Evolutionary conservation across 108 stramenopile species (phyloP).

Genomic region (Thalassiosira profunda): DNA sequence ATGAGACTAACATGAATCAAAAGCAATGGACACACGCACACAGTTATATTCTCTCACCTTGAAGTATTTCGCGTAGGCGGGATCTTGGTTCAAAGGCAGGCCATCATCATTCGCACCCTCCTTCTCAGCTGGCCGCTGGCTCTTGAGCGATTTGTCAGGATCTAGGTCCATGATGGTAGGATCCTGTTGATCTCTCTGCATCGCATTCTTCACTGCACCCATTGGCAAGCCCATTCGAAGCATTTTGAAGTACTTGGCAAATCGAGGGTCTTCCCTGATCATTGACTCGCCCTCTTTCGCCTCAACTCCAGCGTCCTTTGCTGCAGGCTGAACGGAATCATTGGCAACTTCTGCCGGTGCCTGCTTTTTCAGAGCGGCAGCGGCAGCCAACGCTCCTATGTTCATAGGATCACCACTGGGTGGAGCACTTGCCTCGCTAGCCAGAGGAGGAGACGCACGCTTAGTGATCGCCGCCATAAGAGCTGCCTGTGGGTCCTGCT

Average conservation of each 20-base stretch:
- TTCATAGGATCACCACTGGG: not conserved
- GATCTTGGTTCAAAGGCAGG: slow-evolving; percentile 71
- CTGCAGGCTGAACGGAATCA: no score
- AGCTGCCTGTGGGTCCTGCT: no score
- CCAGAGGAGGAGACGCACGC: no score
- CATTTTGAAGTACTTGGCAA: slow-evolving; percentile 79
- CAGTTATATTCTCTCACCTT: slow-evolving; percentile 68
- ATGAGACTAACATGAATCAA: not conserved
- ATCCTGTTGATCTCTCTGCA: slow-evolving; percentile 71
- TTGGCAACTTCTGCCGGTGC: no score
- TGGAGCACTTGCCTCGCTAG: not conserved
- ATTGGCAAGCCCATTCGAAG: slow-evolving; percentile 60
- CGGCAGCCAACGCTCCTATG: slow-evolving; percentile 5
- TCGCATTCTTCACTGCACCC: slow-evolving; percentile 75
- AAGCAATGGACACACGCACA: not conserved
- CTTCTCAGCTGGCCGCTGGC: not conserved
- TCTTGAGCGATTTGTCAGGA: slow-evolving; percentile 47
- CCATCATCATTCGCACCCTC: slow-evolving; percentile 20
- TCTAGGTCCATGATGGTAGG: slow-evolving; percentile 59
- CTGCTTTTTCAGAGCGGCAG: slow-evolving; percentile 1
- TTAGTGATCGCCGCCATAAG: no score
- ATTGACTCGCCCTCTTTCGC: slow-evolving; percentile 40
- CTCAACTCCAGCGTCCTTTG: not conserved
- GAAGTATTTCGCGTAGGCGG: slow-evolving; percentile 73
- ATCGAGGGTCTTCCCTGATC: slow-evolving; percentile 76